Evolutionary conservation across 495 filamentous ascomycete species (phyloP).

Genomic region (Neurospora africana): DNA sequence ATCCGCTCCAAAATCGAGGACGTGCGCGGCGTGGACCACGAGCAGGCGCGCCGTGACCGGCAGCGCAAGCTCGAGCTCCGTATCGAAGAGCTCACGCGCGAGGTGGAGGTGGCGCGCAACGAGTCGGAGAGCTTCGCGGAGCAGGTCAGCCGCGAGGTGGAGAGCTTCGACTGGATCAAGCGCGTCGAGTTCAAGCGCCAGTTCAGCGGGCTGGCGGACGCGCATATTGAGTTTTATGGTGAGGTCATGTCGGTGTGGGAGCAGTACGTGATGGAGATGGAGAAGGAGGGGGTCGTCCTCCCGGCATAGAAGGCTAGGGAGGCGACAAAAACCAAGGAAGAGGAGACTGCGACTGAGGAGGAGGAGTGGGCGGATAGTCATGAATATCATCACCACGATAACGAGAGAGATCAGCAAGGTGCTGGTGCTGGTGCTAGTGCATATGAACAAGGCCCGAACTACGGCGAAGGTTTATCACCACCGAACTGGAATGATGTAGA

Average conservation of each 20-base stretch:
- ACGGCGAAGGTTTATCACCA: neutral
- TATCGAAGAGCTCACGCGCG: conserved; percentile 79
- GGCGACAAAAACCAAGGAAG: neutral
- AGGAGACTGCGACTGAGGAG: neutral
- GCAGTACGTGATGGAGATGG: conserved; percentile 78
- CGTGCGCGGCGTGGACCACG: conserved; percentile 92
- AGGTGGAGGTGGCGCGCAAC: conserved; percentile 76
- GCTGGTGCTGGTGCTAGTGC: neutral
- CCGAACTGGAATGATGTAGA: neutral
- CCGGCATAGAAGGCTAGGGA: conserved; percentile 14
- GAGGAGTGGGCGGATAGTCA: neutral
- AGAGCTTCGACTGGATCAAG: conserved; percentile 94
- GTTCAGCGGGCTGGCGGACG: conserved; percentile 69
- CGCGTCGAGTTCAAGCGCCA: conserved; percentile 82
- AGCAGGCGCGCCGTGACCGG: conserved; percentile 76
- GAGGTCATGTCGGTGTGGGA: conserved; percentile 80
- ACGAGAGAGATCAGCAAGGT: neutral
- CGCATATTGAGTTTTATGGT: conserved; percentile 79
- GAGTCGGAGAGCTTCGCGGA: conserved; percentile 84
- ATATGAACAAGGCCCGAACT: neutral
- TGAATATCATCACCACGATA: neutral
- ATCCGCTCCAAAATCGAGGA: conserved; percentile 93
- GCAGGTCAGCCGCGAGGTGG: conserved; percentile 84
- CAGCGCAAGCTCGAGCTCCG: conserved; percentile 80
- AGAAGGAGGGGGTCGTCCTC: conserved; percentile 44